phyloP scores from a whole-genome alignment of 192 early-diverging fungal species.

The Dimargaris cristalligena region DNA sequence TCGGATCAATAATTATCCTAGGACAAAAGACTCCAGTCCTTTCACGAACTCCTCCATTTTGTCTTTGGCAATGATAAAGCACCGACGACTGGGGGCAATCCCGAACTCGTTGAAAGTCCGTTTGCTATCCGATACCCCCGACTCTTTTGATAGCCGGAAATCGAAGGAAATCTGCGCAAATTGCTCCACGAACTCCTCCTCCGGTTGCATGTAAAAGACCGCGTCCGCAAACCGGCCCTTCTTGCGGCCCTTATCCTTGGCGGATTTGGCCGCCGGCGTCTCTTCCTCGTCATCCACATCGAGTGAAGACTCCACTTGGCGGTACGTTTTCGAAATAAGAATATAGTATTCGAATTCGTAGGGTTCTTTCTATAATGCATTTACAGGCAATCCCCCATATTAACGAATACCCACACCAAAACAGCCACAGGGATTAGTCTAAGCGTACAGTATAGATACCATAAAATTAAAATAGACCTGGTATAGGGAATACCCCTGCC shows the following conservation, averaged over 20 bases:
- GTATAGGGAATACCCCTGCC: not conserved
- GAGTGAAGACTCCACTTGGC: conserved; percentile 43
- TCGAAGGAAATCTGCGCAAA: conserved; percentile 61
- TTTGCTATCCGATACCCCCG: conserved; percentile 51
- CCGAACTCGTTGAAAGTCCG: conserved; percentile 76
- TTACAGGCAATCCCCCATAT: conserved; percentile 2
- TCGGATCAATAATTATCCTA: too few species aligned
- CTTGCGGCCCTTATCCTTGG: conserved; percentile 27
- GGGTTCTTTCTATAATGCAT: conserved; percentile 35
- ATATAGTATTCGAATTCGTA: conserved; percentile 73
- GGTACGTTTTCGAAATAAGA: conserved; percentile 64
- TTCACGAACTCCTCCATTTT: not conserved
- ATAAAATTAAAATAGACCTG: not conserved
- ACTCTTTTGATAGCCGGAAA: conserved; percentile 57
- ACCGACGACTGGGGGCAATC: conserved; percentile 47
- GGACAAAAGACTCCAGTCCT: not conserved
- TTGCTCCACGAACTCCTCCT: conserved; percentile 80
- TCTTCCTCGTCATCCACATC: conserved; percentile 38
- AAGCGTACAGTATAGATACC: not conserved
- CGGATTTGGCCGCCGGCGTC: conserved; percentile 16
- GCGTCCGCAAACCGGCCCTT: conserved; percentile 12
- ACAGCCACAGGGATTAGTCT: not conserved
- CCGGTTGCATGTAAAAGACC: conserved; percentile 68
- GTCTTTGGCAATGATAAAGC: conserved; percentile 24
- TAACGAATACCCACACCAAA: not conserved